phyloP scores from a whole-genome alignment of 305 asterid species.

The Fraxinus sp. region DNA sequence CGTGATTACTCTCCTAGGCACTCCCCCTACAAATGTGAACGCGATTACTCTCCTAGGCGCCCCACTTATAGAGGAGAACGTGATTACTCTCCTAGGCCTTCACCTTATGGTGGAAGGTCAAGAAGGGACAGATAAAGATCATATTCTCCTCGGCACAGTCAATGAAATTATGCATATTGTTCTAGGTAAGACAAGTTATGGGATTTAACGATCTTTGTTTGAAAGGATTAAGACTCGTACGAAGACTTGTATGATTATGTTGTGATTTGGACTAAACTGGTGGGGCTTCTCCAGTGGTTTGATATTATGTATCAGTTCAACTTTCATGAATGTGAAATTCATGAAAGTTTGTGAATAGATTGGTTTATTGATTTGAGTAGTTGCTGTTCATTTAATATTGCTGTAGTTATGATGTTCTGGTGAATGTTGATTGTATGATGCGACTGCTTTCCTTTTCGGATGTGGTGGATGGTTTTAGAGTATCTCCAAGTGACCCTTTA shows the following conservation, averaged over 20 bases:
- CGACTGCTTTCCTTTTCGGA: background rate
- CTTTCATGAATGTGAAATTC: background rate
- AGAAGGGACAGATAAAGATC: conserved; percentile 80
- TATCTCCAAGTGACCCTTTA: no score
- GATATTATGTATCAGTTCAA: background rate
- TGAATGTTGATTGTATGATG: background rate
- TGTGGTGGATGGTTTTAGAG: no score
- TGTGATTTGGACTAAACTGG: background rate
- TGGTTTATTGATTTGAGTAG: background rate
- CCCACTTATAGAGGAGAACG: conserved; percentile 24
- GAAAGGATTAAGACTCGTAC: background rate
- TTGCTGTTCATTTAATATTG: background rate
- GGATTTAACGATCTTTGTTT: background rate
- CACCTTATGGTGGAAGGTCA: conserved; percentile 73
- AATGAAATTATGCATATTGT: conserved; percentile 39
- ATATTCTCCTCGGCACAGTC: conserved; percentile 63
- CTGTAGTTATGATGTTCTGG: background rate
- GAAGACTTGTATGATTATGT: background rate
- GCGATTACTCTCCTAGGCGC: conserved; percentile 31
- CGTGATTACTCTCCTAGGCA: conserved; percentile 36
- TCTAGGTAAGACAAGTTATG: conserved; percentile 31
- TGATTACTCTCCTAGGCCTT: conserved; percentile 35
- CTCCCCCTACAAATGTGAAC: conserved; percentile 36
- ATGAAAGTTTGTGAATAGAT: background rate
- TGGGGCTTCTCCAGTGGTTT: background rate